Evolutionary conservation across 768 basidiomycete species (phyloP), one percentile per base, ranked within the genome.

Genomic region (Lactarius hatsudake): DNA sequence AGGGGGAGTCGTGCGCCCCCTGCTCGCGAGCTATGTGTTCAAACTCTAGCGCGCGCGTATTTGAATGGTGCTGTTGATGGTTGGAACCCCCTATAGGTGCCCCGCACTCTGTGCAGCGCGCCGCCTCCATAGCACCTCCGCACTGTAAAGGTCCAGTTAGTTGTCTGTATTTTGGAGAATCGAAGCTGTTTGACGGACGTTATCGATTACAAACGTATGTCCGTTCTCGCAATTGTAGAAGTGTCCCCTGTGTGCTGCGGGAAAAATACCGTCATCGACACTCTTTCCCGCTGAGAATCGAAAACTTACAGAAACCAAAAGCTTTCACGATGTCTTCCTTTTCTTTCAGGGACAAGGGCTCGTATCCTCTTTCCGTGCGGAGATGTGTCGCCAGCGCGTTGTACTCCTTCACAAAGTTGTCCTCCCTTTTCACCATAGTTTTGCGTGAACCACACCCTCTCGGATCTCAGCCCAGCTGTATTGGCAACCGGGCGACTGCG

Each of bases 41-140:
- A 30, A 82, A 83, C n/a, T 87, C 84, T 0, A 53, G 64, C 1
- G 78, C 82, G 9, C 76, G 78, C 6, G 75, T 76, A 72, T 89
- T 88, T 5, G 81, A 76, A 0, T 70, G 0, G 30, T 80, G 68
- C 18, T 88, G 67, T 1, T 5, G 65, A 67, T 89, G 85, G 40
- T 62, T 18, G 0, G 63, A 55, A 5, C 87, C 86, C 61, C 87
- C 87, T 64, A 88, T 84, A 0, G 70, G 67, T 4, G 79, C 82
- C 15, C 79, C 78, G 67, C 87, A 89, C 70, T 89, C 87, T 0
- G 87, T 84, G 65, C 88, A 89, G 9, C 32, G 71, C 5, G 82
- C 73, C 1, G 54, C 66, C 70, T 83, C 23, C 78, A 79, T 83
- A 0, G 86, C 87, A 1, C 85, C 85, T 20, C 86, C 87, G 61